Evolutionary conservation across 805 yeast species (phyloP).

Genomic region (Lachancea fermentati): DNA sequence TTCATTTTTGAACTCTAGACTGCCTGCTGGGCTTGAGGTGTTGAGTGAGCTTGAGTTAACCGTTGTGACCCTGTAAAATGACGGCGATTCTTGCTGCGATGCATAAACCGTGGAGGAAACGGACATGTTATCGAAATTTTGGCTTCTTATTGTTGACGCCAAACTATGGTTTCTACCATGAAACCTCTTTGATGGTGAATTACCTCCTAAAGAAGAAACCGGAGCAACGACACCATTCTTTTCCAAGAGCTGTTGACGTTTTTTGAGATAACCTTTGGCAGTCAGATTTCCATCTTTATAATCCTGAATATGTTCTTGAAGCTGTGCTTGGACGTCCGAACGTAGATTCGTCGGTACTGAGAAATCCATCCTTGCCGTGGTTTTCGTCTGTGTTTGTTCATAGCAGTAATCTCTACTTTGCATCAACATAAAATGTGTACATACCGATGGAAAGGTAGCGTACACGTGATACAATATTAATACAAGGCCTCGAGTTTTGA

Average conservation of each 20-base stretch:
- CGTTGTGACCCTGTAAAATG: slow-evolving; percentile 29
- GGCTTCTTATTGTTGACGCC: slow-evolving; percentile 17
- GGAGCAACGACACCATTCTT: slow-evolving; percentile 10
- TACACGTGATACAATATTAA: too few relatives aligned
- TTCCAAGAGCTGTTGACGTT: slow-evolving; percentile 35
- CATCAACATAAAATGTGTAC: too few relatives aligned
- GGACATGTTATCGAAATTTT: slow-evolving; percentile 2
- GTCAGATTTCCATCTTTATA: slow-evolving; percentile 67
- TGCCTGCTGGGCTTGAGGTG: background rate
- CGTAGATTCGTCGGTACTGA: slow-evolving; percentile 42
- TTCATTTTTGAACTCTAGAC: slow-evolving; percentile 3
- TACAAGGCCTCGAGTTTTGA: too few relatives aligned
- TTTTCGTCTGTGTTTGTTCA: too few relatives aligned
- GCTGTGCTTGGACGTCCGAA: slow-evolving; percentile 31
- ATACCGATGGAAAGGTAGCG: too few relatives aligned
- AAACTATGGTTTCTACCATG: slow-evolving; percentile 15
- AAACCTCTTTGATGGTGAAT: background rate
- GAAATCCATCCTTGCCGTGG: slow-evolving; percentile 48
- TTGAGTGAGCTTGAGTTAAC: slow-evolving; percentile 25
- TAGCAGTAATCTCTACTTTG: too few relatives aligned
- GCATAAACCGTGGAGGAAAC: slow-evolving; percentile 4
- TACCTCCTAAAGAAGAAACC: slow-evolving; percentile 1
- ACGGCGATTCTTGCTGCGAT: slow-evolving; percentile 7
- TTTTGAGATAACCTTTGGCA: slow-evolving; percentile 63
- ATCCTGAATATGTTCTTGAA: slow-evolving; percentile 43